phyloP scores from a whole-genome alignment of 2,329 filamentous ascomycete genomes.

The Hortaea werneckii region DNA sequence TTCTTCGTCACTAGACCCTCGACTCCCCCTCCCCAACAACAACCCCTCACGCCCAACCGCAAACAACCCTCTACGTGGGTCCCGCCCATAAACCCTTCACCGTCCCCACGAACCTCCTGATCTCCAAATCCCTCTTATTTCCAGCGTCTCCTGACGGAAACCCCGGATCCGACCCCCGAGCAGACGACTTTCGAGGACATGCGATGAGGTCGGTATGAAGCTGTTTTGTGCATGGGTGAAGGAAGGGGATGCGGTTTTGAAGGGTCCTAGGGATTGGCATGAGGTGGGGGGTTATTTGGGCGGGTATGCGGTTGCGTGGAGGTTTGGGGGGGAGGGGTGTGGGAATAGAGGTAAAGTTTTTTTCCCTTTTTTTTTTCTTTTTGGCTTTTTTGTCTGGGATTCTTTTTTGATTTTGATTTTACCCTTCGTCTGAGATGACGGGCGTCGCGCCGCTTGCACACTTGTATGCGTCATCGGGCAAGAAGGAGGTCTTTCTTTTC shows the following conservation, averaged over 20 bases:
- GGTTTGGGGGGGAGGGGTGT: conserved; percentile 20
- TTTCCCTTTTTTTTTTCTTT: background rate
- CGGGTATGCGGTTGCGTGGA: conserved; percentile 22
- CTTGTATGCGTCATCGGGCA: too few species aligned
- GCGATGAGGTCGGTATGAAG: conserved; percentile 22
- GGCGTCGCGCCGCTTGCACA: too few species aligned
- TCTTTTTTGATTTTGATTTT: too few species aligned
- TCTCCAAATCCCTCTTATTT: conserved; percentile 20
- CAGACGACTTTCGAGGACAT: conserved; percentile 19
- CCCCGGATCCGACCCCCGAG: conserved; percentile 9
- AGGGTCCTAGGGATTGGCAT: conserved; percentile 26
- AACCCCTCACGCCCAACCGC: background rate
- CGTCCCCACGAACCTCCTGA: conserved; percentile 17
- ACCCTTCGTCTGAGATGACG: too few species aligned
- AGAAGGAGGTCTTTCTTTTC: too few species aligned
- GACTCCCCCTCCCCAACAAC: background rate
- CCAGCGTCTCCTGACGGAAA: conserved; percentile 12
- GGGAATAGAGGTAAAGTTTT: conserved; percentile 18
- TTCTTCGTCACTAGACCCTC: too few species aligned
- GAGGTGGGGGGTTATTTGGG: conserved; percentile 24
- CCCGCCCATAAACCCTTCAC: conserved; percentile 17
- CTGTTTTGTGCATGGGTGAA: conserved; percentile 25
- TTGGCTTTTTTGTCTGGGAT: background rate
- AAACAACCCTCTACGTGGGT: conserved; percentile 17
- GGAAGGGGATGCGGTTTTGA: conserved; percentile 12